Percentiles rank a stretch among this genome's conserved stretches.
Conservation (phyloP, 352 stramenopile species). For the Pythium utonaiense region DNA sequence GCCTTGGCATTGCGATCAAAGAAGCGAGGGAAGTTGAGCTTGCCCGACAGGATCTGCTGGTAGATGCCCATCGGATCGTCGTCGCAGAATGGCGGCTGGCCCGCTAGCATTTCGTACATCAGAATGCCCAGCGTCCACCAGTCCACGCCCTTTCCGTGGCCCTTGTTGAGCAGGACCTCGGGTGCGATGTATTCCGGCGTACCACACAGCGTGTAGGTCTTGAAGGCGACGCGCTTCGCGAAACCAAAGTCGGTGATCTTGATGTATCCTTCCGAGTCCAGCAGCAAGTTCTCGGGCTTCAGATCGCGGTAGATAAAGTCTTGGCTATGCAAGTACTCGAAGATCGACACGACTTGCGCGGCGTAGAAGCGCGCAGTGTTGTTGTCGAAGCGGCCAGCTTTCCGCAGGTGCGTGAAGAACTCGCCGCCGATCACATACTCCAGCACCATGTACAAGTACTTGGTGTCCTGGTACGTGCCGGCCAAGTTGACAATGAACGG, state of each 20-base stretch:
- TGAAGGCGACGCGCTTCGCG: conserved; percentile 93
- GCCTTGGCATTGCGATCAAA: conserved; percentile 95
- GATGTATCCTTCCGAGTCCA: conserved; percentile 94
- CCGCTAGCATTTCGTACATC: conserved; percentile 97
- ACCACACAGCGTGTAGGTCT: conserved; percentile 93
- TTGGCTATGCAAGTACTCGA: conserved; percentile 95
- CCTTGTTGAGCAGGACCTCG: conserved; percentile 89
- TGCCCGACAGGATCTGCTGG: conserved; percentile 93
- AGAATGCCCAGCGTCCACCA: conserved; percentile 97
- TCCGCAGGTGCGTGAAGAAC: conserved; percentile 96
- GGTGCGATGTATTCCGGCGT: conserved; percentile 93
- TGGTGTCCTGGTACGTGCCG: conserved; percentile 93
- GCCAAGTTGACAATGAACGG: conserved; percentile 97
- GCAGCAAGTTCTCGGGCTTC: conserved; percentile 93
- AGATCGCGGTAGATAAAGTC: conserved; percentile 98
- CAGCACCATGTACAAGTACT: conserved; percentile 97
- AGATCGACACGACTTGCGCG: conserved; percentile 93
- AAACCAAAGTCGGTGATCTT: conserved; percentile 96
- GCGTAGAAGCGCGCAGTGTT: conserved; percentile 91
- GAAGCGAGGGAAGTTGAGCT: conserved; percentile 93
- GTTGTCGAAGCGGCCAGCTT: conserved; percentile 93
- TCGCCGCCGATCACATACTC: conserved; percentile 97
- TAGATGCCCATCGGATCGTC: conserved; percentile 96
- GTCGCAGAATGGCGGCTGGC: conserved; percentile 95
- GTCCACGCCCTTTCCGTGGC: conserved; percentile 90